Evolutionary conservation across 768 basidiomycete genomes (phyloP).

Genomic region (Termitomyces sp.): DNA sequence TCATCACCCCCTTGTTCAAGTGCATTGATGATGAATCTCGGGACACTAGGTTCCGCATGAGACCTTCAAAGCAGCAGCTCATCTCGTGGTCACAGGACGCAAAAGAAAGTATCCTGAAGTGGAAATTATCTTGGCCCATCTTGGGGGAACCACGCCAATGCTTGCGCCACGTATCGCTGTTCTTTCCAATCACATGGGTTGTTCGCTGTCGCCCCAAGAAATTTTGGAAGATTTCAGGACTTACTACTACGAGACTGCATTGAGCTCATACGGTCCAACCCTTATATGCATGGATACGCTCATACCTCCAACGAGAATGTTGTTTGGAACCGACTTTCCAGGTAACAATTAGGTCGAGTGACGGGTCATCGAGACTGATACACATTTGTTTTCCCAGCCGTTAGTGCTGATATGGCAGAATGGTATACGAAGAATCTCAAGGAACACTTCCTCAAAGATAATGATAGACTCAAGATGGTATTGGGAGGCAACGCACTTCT

Average conservation of each 20-base stretch:
- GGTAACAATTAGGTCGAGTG: slow-evolving; percentile 31
- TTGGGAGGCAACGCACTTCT: slow-evolving; percentile 43
- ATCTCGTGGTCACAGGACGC: slow-evolving; percentile 65
- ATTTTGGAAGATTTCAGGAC: slow-evolving; percentile 63
- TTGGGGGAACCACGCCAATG: slow-evolving; percentile 64
- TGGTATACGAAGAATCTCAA: slow-evolving; percentile 61
- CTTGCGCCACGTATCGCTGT: slow-evolving; percentile 67
- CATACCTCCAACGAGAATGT: slow-evolving; percentile 41
- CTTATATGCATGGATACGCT: slow-evolving; percentile 47
- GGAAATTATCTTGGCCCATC: slow-evolving; percentile 66
- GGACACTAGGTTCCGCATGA: slow-evolving; percentile 64
- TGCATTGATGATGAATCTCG: neutral
- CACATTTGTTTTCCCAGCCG: slow-evolving; percentile 35
- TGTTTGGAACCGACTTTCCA: slow-evolving; percentile 77
- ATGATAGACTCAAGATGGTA: slow-evolving; percentile 34
- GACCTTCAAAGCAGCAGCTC: slow-evolving; percentile 77
- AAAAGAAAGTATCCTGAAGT: slow-evolving; percentile 56
- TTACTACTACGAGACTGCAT: slow-evolving; percentile 73
- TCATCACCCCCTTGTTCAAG: neutral
- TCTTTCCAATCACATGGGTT: slow-evolving; percentile 67
- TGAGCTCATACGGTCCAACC: slow-evolving; percentile 51
- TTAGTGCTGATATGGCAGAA: slow-evolving; percentile 42
- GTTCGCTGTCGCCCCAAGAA: slow-evolving; percentile 52
- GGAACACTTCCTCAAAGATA: slow-evolving; percentile 37
- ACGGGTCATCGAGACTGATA: neutral